Evolutionary conservation across 306 rosid species (phyloP).

Genomic region (Cyamopsis tetragonoloba): DNA sequence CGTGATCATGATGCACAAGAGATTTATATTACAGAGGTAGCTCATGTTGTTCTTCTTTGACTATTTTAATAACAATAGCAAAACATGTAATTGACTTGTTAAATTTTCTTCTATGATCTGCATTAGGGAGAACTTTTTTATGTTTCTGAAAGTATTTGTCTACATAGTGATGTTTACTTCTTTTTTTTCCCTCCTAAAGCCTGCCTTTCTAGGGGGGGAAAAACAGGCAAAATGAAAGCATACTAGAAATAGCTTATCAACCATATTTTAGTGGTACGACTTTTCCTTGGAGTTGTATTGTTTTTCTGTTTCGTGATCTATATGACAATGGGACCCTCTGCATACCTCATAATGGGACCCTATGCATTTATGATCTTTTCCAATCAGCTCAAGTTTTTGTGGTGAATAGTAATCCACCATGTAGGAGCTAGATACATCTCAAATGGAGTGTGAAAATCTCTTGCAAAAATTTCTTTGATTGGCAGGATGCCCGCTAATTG

Average conservation of each 20-base stretch:
- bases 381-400: neutral
- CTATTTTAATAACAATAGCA: constrained; percentile 3
- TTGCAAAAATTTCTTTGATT: neutral
- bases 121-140: neutral
- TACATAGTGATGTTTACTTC: neutral
- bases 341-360: too few species aligned
- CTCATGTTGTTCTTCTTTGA: constrained; percentile 16
- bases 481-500: neutral
- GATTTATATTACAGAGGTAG: constrained; percentile 86
- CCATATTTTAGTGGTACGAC: neutral
- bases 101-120: constrained; percentile 15
- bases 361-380: neutral
- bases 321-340: too few species aligned
- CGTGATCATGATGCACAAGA: constrained; percentile 65
- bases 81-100: constrained; percentile 16
- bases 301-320: neutral
- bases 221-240: neutral
- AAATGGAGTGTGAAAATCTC: neutral
- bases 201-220: neutral
- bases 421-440: neutral
- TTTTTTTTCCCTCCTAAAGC: constrained; percentile 10
- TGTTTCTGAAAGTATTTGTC: constrained; percentile 21
- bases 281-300: neutral
- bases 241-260: neutral
- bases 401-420: neutral